Base-by-base conservation (phyloP, 73 alveolate genomes). In the Tetrahymena elliotti region DNA sequence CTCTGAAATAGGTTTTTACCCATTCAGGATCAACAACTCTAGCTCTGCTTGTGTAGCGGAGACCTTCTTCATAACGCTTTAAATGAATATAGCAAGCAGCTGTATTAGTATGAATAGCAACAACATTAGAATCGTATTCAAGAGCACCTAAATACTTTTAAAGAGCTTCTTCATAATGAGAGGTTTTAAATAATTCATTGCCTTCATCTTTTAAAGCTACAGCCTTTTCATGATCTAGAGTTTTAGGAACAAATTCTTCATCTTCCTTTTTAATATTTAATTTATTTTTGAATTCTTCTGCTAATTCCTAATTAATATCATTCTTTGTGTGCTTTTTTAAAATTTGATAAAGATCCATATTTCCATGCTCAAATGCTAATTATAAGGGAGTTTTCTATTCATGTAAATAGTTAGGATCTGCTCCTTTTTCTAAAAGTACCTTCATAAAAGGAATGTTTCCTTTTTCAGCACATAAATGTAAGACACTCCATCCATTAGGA, bases 401-500 rank as follows among this genome's bases (percentile, higher is more conserved):
- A 34, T 94, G 83, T 37, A 83, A 83, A 33, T 94, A 94, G 82
- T 94, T 83, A 4, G 93, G 83, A 27, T 94, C 94, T 1, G 96
- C 96, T 36, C 96, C 96, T 9, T 27, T 22, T 83, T 94, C 39
- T 8, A 94, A 83, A n/a, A 94, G 68, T 31, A 37, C 41, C 7
- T 83, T 33, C 39, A 84, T 82, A 94, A 40, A 94, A 39, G 92
- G 54, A 16, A 94, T 52, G 33, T 40, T 40, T 83, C 96, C 96
- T 84, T 94, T 94, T 34, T 94, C 96, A 13, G 96, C 96, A 84
- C 96, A 94, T 38, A 94, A 83, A 31, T 94, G 54, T 39, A 94
- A 94, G 38, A 93, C 94, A 22, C 94, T 83, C 96, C 96, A 94
- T 83, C 96, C 96, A 27, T 83, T 37, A 33, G 53, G 94, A 94